Evolutionary conservation across 352 stramenopile genomes (phyloP).

Genomic region (Phytophthora idaei): DNA sequence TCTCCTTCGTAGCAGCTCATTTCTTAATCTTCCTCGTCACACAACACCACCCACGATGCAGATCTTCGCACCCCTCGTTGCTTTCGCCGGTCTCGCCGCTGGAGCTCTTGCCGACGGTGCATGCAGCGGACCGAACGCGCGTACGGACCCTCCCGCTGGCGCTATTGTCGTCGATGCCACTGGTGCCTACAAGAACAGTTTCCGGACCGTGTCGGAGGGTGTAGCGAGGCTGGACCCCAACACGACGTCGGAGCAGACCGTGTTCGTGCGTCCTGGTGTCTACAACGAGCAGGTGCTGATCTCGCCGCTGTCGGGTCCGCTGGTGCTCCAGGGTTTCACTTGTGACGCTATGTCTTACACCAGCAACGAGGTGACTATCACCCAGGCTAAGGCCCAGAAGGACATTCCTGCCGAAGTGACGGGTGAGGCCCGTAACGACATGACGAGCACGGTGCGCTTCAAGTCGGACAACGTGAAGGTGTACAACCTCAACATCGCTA

Average conservation of each 20-base stretch:
- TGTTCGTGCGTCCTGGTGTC: constrained; percentile 30
- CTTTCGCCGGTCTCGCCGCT: constrained; percentile 15
- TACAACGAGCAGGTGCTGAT: constrained; percentile 33
- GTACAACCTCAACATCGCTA: constrained; percentile 40
- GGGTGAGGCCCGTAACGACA: constrained; percentile 23
- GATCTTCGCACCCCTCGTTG: constrained; percentile 25
- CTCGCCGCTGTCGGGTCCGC: constrained; percentile 19
- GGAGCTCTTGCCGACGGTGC: constrained; percentile 7
- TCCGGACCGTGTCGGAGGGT: constrained; percentile 24
- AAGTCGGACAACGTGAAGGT: constrained; percentile 35
- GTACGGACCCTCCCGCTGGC: constrained; percentile 15
- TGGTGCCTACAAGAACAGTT: constrained; percentile 31
- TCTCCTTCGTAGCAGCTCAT: constrained; percentile 13
- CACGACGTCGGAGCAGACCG: constrained; percentile 28
- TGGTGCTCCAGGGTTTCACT: constrained; percentile 32
- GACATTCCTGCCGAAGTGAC: constrained; percentile 32
- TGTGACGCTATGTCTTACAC: constrained; percentile 29
- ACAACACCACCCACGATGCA: constrained; percentile 19
- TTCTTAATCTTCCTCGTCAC: constrained; percentile 18
- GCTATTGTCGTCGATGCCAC: constrained; percentile 30
- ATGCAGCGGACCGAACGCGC: constrained; percentile 25
- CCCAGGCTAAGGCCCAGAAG: constrained; percentile 31
- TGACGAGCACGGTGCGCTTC: constrained; percentile 35
- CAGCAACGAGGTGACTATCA: constrained; percentile 31
- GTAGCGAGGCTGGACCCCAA: constrained; percentile 18